Conservation (phyloP, 2,329 filamentous ascomycete species). For the Aspergillus ruber region DNA sequence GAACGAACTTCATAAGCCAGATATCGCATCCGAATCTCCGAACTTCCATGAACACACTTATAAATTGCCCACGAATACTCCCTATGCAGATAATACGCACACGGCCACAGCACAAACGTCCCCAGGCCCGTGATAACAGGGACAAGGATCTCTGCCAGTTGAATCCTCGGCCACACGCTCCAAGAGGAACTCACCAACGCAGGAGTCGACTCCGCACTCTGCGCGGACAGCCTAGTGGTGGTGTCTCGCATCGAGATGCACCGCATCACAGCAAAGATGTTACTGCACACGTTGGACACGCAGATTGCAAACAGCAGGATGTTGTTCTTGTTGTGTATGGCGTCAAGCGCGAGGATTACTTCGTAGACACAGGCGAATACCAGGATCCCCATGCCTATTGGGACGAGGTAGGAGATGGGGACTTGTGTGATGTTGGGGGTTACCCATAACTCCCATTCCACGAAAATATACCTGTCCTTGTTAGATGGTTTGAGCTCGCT, state of each 20-base stretch:
- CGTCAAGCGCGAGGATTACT: conserved; percentile 9
- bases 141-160: conserved; percentile 6
- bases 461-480: conserved; percentile 5
- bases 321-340: conserved; percentile 13
- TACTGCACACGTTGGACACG: conserved; percentile 7
- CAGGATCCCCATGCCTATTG: conserved; percentile 7
- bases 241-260: conserved; percentile 4
- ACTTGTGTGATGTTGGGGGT: conserved; percentile 8
- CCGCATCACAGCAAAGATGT: conserved; percentile 11
- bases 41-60: conserved; percentile 9
- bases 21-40: conserved; percentile 5
- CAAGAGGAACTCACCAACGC: conserved; percentile 7
- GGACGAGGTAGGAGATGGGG: conserved; percentile 5
- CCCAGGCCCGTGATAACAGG: conserved; percentile 10
- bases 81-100: conserved; percentile 11
- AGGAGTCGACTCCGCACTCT: neutral
- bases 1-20: conserved; percentile 10
- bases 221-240: neutral
- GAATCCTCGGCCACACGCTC: conserved; percentile 9
- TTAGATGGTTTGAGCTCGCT: neutral
- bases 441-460: conserved; percentile 12
- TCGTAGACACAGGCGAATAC: conserved; percentile 10
- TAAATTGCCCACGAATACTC: conserved; percentile 16
- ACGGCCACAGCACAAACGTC: conserved; percentile 6
- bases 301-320: conserved; percentile 14